Conservation (phyloP, 2,329 filamentous ascomycete genomes). For the Ceratocystiopsis brevicomis region DNA sequence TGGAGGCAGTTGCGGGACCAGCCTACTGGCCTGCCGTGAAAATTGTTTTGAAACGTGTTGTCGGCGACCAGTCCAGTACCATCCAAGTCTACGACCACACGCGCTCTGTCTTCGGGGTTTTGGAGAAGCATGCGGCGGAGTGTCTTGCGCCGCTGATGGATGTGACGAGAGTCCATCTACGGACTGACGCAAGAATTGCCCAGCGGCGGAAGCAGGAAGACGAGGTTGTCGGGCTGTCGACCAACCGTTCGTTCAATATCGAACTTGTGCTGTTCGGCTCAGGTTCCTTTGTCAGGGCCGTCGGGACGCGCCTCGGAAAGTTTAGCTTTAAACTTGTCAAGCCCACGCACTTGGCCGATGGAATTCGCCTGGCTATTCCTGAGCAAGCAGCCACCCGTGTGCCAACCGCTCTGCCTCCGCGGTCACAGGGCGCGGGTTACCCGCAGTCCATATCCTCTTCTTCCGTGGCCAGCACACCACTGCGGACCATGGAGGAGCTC, state of each 20-base stretch:
- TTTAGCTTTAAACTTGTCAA: constrained; percentile 47
- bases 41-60: constrained; percentile 43
- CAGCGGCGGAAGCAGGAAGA: constrained; percentile 40
- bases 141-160: constrained; percentile 60
- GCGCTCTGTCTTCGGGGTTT: constrained; percentile 51
- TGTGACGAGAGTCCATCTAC: constrained; percentile 39
- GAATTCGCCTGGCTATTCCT: constrained; percentile 59
- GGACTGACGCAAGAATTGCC: constrained; percentile 53
- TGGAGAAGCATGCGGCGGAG: constrained; percentile 48
- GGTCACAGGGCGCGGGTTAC: neutral
- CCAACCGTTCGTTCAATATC: constrained; percentile 42
- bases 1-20: constrained; percentile 36
- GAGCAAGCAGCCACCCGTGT: neutral
- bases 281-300: constrained; percentile 38
- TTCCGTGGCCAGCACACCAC: neutral
- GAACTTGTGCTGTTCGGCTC: constrained; percentile 68
- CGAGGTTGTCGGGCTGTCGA: constrained; percentile 45
- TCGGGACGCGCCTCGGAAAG: constrained; percentile 50
- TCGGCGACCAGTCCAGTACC: constrained; percentile 32
- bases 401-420: neutral
- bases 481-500: constrained; percentile 64
- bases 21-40: constrained; percentile 56
- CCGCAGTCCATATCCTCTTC: neutral
- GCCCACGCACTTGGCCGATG: constrained; percentile 46
- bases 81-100: constrained; percentile 61